Conservation (phyloP, 176 grass and related monocot species). For the Tillandsia fasciculata region DNA sequence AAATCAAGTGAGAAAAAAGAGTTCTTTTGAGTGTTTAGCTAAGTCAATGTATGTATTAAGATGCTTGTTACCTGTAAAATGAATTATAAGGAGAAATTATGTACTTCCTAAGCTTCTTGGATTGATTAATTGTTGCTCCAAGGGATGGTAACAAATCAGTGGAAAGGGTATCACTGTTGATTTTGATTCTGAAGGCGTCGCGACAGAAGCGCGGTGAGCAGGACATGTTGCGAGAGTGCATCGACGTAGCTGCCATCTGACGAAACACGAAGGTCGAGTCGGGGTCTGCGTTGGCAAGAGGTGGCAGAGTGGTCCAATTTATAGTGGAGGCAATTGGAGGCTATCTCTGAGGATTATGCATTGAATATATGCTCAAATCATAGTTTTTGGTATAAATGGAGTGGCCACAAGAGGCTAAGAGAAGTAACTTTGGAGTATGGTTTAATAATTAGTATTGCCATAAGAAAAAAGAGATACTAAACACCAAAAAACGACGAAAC, state of each 20-base stretch:
- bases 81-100: constrained; percentile 39
- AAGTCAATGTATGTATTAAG: neutral
- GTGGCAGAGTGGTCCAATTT: neutral
- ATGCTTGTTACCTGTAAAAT: constrained; percentile 39
- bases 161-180: constrained; percentile 3
- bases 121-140: constrained; percentile 17
- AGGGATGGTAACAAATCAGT: constrained; percentile 45
- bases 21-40: neutral
- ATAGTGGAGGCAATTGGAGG: neutral
- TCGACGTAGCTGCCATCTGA: constrained; percentile 22
- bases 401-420: too few relatives aligned
- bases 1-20: neutral
- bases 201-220: constrained; percentile 17
- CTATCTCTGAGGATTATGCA: neutral
- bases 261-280: neutral
- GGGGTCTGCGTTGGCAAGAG: neutral
- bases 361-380: too few relatives aligned
- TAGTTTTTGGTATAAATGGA: too few relatives aligned
- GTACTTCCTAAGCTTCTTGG: constrained; percentile 31
- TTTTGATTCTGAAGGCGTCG: constrained; percentile 4
- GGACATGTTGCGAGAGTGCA: constrained; percentile 7
- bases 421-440: too few relatives aligned
- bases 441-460: too few relatives aligned
- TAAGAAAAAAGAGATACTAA: too few relatives aligned
- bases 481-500: too few relatives aligned